Evolutionary conservation across 768 basidiomycete genomes (phyloP).

Genomic region (Tulasnella calospora): DNA sequence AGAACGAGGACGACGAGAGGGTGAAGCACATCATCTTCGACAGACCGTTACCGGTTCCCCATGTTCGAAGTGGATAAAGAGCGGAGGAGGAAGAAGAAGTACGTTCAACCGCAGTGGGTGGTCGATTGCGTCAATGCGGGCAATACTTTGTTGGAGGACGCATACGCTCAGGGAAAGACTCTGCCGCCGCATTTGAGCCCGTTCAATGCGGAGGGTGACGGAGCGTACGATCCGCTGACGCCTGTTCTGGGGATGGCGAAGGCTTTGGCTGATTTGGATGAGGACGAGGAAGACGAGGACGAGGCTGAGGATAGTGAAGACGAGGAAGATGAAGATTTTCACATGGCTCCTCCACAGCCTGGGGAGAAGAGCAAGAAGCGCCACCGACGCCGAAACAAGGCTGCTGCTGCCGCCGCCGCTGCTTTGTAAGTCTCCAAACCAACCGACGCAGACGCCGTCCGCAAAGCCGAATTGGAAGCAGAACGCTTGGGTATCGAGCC

Average conservation of each 20-base stretch:
- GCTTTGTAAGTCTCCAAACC: conserved; percentile 37
- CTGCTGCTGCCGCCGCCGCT: conserved; percentile 33
- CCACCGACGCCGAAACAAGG: conserved; percentile 36
- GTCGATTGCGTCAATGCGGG: conserved; percentile 91
- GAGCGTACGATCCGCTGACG: conserved; percentile 61
- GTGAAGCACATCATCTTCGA: conserved; percentile 97
- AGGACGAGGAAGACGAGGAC: conserved; percentile 34
- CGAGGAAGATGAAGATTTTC: conserved; percentile 35
- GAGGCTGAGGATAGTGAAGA: conserved; percentile 36
- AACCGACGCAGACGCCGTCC: conserved; percentile 62
- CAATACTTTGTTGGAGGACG: conserved; percentile 76
- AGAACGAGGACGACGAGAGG: conserved; percentile 50
- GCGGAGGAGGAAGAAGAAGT: conserved; percentile 64
- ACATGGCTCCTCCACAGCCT: conserved; percentile 35
- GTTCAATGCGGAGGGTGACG: conserved; percentile 69
- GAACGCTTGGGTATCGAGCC: conserved; percentile 83
- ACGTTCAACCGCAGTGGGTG: conserved; percentile 96
- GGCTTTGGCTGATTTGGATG: conserved; percentile 37
- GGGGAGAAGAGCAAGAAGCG: conserved; percentile 25
- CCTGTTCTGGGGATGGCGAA: conserved; percentile 34
- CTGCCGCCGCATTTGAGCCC: conserved; percentile 95
- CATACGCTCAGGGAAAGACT: conserved; percentile 76
- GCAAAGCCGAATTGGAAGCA: conserved; percentile 89
- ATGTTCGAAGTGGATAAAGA: conserved; percentile 43
- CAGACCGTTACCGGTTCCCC: conserved; percentile 51